Percentiles rank a stretch among this genome's conserved stretches.
phyloP scores from a whole-genome alignment of 768 basidiomycete species.

The Russula sp. region DNA sequence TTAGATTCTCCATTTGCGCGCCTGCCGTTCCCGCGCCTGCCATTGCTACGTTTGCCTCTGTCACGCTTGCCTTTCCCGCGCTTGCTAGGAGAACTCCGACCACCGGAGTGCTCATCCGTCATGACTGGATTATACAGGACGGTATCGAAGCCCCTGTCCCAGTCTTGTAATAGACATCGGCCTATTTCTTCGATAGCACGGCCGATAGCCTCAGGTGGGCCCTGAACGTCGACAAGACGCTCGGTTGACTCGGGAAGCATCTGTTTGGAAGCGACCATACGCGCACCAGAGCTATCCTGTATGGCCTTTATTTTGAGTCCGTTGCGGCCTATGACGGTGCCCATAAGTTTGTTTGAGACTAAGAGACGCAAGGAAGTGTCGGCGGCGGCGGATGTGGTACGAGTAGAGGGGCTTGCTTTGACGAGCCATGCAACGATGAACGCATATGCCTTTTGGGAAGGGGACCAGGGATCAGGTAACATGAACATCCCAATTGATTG shows the following conservation, averaged over 20 bases:
- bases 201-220: constrained; percentile 85
- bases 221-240: constrained; percentile 97
- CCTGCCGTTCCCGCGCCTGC: constrained; percentile 30
- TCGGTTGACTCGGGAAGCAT: constrained; percentile 99
- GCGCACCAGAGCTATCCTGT: constrained; percentile 90
- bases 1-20: constrained; percentile 57
- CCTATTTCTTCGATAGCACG: constrained; percentile 94
- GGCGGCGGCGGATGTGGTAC: constrained; percentile 49
- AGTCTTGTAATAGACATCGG: constrained; percentile 91
- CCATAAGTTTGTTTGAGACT: constrained; percentile 99
- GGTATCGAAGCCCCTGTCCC: constrained; percentile 90
- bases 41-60: not conserved
- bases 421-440: constrained; percentile 56
- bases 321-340: constrained; percentile 92
- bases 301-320: constrained; percentile 99
- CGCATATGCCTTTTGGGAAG: constrained; percentile 68
- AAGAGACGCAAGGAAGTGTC: constrained; percentile 93
- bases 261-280: constrained; percentile 98
- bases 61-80: not conserved
- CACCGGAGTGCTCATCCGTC: constrained; percentile 56
- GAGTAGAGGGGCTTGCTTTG: constrained; percentile 48
- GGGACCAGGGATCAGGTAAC: constrained; percentile 6
- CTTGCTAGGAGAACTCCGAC: constrained; percentile 44
- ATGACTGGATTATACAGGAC: constrained; percentile 93
- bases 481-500: constrained; percentile 12